phyloP scores from a whole-genome alignment of 148 eudicot species.

The Euryodendron excelsum region DNA sequence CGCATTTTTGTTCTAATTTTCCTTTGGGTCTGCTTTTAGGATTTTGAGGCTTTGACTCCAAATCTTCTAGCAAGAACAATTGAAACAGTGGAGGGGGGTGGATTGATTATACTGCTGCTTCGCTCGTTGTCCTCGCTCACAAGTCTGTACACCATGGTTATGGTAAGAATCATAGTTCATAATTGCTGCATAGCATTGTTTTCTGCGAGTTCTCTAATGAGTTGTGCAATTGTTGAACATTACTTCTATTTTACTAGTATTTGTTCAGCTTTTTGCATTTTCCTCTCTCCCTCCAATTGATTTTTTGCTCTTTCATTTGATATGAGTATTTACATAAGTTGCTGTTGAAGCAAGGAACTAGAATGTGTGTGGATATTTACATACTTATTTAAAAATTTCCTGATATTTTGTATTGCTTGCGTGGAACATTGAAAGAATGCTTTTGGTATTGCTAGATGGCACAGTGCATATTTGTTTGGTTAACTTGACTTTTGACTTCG shows the following conservation, averaged over 20 bases:
- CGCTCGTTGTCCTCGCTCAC: slow-evolving; percentile 87
- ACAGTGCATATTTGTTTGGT: neutral
- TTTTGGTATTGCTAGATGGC: neutral
- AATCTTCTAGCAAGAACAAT: slow-evolving; percentile 93
- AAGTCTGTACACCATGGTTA: slow-evolving; percentile 91
- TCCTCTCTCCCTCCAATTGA: neutral
- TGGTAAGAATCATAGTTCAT: slow-evolving; percentile 46
- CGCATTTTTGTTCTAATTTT: slow-evolving; percentile 5
- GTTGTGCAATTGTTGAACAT: neutral
- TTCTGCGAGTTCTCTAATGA: neutral
- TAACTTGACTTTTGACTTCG: neutral
- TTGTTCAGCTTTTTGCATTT: slow-evolving; percentile 7
- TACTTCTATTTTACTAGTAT: neutral
- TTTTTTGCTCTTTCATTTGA: neutral
- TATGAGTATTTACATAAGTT: neutral
- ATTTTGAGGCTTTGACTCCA: slow-evolving; percentile 97
- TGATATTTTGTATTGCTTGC: neutral
- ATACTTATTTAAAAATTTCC: neutral
- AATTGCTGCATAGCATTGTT: neutral
- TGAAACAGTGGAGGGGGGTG: slow-evolving; percentile 99
- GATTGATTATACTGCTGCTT: slow-evolving; percentile 70
- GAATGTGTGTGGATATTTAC: neutral
- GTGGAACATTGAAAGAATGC: neutral
- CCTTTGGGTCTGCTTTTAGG: slow-evolving; percentile 41
- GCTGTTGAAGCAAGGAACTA: neutral